Evolutionary conservation across 129 eudicot species (phyloP), one percentile per base, ranked within the genome.

Genomic region (Pseudognaphalium luteoalbum): DNA sequence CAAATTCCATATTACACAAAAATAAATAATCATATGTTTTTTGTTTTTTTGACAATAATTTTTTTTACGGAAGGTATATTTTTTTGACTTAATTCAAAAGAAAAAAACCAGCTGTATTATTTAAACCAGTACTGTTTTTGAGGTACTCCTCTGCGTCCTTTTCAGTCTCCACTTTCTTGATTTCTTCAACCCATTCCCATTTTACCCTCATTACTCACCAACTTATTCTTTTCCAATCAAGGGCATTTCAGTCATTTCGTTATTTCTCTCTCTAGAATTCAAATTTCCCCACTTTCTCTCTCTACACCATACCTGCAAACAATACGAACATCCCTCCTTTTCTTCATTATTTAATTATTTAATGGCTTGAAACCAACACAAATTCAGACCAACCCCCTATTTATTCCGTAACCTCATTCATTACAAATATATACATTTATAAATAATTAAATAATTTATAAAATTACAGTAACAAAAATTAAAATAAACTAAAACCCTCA

Each of bases 141-240:
- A 78, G 39, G 54, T 57, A 57, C 67, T 19, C 30, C 20, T 5
- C 76, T 22, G 37, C 51, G 7, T 0, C 44, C 75, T 70, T 78
- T 78, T 78, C 76, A 78, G 81, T 37, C 52, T 70, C 71, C 76
- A 78, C 81, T 78, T 78, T 69, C 76, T 78, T 59, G 76, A 42
- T 70, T 20, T 41, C 6, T 66, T 41, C 70, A 80, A 29, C 35
- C 5, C 42, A 20, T 80, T 54, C 75, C 79, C 28, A 58, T 73
- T 80, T 57, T 66, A 54, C 83, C 83, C 51, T 41, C 12, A 6
- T 6, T 29, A 1, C 3, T 16, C 22, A n/a, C 4, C 10, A 5
- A 0, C 25, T 0, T 15, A 15, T 12, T 54, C 21, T 37, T 41
- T 35, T 59, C n/a, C 71, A 2, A n/a, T 1, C 28, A 64, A 66